phyloP scores from a whole-genome alignment of 2,329 filamentous ascomycete genomes.

The Verticillium albo-atrum region DNA sequence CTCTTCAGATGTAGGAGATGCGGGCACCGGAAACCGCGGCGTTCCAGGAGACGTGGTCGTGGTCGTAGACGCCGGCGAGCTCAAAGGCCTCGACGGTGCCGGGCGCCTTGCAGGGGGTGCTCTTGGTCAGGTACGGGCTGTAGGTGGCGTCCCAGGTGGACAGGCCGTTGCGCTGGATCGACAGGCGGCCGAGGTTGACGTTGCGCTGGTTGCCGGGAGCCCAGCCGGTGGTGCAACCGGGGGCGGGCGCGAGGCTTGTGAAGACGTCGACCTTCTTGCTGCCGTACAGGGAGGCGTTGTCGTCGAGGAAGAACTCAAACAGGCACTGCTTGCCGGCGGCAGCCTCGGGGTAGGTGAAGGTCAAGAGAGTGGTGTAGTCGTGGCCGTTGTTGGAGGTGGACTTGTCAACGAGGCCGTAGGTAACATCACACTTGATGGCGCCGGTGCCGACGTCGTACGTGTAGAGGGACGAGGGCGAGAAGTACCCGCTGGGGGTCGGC shows the following conservation, averaged over 20 bases:
- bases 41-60: constrained; percentile 9
- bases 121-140: constrained; percentile 7
- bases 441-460: constrained; percentile 17
- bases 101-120: constrained; percentile 9
- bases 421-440: constrained; percentile 11
- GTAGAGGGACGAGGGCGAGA: constrained; percentile 16
- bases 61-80: constrained; percentile 11
- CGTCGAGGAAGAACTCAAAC: constrained; percentile 19
- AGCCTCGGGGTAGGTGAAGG: constrained; percentile 19
- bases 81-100: constrained; percentile 11
- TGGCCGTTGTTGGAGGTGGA: constrained; percentile 15
- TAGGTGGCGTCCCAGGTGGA: constrained; percentile 11
- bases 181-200: constrained; percentile 9
- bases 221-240: constrained; percentile 14
- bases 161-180: constrained; percentile 1
- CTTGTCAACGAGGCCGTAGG: constrained; percentile 14
- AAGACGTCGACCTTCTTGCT: constrained; percentile 22
- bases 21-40: constrained; percentile 5
- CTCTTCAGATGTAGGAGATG: constrained; percentile 8
- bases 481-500: constrained; percentile 8
- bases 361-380: constrained; percentile 22
- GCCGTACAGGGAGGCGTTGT: constrained; percentile 10
- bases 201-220: constrained; percentile 21
- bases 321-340: constrained; percentile 18
- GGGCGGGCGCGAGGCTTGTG: constrained; percentile 16